phyloP scores from a whole-genome alignment of 2,329 filamentous ascomycete species.

The Penicillium griseofulvum region DNA sequence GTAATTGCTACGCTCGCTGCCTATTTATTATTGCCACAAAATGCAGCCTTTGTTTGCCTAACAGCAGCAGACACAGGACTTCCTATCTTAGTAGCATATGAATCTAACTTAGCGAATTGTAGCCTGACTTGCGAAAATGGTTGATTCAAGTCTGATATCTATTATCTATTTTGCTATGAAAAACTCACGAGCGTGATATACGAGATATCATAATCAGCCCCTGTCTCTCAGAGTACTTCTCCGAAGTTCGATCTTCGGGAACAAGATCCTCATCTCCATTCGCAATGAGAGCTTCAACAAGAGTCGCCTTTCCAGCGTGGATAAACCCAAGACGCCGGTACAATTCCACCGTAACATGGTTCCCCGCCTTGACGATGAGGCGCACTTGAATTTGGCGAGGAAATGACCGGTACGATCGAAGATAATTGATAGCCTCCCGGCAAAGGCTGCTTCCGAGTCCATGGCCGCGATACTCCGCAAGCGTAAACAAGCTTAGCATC shows the following conservation, averaged over 20 bases:
- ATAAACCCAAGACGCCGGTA: slow-evolving; percentile 28
- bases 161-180: no score
- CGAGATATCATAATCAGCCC: slow-evolving; percentile 16
- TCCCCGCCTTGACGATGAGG: slow-evolving; percentile 27
- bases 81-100: not conserved
- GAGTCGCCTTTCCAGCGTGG: slow-evolving; percentile 25
- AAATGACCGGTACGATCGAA: slow-evolving; percentile 1
- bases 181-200: not conserved
- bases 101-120: no score
- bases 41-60: not conserved
- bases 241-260: slow-evolving; percentile 17
- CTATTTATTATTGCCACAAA: not conserved
- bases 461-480: slow-evolving; percentile 30
- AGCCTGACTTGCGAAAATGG: no score
- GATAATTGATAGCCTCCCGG: slow-evolving; percentile 24
- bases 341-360: slow-evolving; percentile 21
- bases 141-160: not conserved
- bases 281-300: slow-evolving; percentile 26
- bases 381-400: slow-evolving; percentile 18
- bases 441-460: slow-evolving; percentile 29
- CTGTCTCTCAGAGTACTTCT: slow-evolving; percentile 4
- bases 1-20: not conserved
- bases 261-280: slow-evolving; percentile 29
- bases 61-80: not conserved
- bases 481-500: slow-evolving; percentile 32